Conservation (phyloP, 192 early-diverging fungal genomes). For the Podila minutissima region DNA sequence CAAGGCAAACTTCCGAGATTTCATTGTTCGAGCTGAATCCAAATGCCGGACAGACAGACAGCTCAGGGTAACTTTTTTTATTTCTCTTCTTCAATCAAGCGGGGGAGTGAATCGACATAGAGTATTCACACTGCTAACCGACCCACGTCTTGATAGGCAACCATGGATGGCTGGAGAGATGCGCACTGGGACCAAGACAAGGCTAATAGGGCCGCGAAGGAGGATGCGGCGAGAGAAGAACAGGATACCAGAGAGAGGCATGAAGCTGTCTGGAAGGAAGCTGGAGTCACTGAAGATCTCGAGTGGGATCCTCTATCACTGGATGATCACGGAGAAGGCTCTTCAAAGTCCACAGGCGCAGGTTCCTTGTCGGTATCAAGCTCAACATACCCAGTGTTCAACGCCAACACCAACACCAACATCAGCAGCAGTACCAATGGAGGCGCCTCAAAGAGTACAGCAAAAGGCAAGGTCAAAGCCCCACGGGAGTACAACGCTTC, state of each 20-base stretch:
- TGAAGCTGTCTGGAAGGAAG: conserved; percentile 17
- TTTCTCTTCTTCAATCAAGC: not conserved
- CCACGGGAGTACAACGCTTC: conserved; percentile 9
- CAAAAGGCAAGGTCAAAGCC: not conserved
- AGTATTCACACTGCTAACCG: not conserved
- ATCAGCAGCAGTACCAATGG: no score
- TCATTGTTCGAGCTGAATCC: conserved; percentile 23
- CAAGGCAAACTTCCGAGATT: conserved; percentile 33
- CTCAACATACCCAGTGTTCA: no score
- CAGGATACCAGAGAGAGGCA: conserved; percentile 4
- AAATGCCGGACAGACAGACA: conserved; percentile 37
- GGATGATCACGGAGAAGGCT: not conserved
- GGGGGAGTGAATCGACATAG: not conserved
- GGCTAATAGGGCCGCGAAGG: not conserved
- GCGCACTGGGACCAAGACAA: conserved; percentile 25
- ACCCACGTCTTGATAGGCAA: conserved; percentile 2
- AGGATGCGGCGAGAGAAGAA: conserved; percentile 10
- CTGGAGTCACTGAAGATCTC: not conserved
- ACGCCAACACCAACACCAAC: no score
- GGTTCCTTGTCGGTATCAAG: not conserved
- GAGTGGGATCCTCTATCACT: not conserved
- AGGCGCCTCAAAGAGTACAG: no score
- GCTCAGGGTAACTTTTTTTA: conserved; percentile 17
- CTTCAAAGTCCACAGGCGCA: not conserved
- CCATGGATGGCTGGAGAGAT: conserved; percentile 46